Conservation (phyloP, 2,329 filamentous ascomycete genomes). For the Botrytis hyacinthi region DNA sequence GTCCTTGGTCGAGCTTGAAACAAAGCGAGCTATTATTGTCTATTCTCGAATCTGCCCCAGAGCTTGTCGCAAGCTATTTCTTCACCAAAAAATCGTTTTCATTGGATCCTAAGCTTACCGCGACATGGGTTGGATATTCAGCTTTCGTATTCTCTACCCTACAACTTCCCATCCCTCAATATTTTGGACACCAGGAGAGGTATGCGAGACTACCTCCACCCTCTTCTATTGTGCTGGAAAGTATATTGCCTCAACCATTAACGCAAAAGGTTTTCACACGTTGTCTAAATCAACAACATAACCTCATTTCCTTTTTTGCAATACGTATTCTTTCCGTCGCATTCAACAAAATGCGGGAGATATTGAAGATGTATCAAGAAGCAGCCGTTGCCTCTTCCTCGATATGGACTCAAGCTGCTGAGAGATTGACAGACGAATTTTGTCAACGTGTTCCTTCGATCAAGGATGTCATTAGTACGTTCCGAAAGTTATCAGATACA, state of each 20-base stretch:
- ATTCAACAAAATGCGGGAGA: slow-evolving; percentile 69
- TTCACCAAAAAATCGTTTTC: slow-evolving; percentile 74
- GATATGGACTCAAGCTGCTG: slow-evolving; percentile 68
- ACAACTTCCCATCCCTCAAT: slow-evolving; percentile 67
- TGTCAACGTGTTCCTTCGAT: slow-evolving; percentile 75
- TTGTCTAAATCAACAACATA: slow-evolving; percentile 74
- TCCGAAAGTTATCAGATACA: slow-evolving; percentile 65
- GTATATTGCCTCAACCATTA: slow-evolving; percentile 78
- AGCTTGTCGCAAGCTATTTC: slow-evolving; percentile 87
- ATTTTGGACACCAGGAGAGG: slow-evolving; percentile 65
- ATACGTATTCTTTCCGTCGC: slow-evolving; percentile 75
- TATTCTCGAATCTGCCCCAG: slow-evolving; percentile 79
- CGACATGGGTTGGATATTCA: slow-evolving; percentile 93
- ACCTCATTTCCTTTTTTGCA: slow-evolving; percentile 83
- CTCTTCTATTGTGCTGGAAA: slow-evolving; percentile 76
- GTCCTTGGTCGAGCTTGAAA: slow-evolving; percentile 76
- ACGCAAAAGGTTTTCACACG: slow-evolving; percentile 75
- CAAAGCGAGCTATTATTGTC: slow-evolving; percentile 79
- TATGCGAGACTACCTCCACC: slow-evolving; percentile 72
- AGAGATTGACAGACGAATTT: slow-evolving; percentile 70
- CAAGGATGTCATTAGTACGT: slow-evolving; percentile 74
- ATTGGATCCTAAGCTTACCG: slow-evolving; percentile 87
- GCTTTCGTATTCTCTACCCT: slow-evolving; percentile 83
- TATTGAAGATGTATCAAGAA: slow-evolving; percentile 44
- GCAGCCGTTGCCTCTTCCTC: slow-evolving; percentile 39